A percentile compares a stretch with the other conserved stretches of the same genome.
phyloP scores from a whole-genome alignment of 2,329 filamentous ascomycete species.

The Aspergillus sojae region DNA sequence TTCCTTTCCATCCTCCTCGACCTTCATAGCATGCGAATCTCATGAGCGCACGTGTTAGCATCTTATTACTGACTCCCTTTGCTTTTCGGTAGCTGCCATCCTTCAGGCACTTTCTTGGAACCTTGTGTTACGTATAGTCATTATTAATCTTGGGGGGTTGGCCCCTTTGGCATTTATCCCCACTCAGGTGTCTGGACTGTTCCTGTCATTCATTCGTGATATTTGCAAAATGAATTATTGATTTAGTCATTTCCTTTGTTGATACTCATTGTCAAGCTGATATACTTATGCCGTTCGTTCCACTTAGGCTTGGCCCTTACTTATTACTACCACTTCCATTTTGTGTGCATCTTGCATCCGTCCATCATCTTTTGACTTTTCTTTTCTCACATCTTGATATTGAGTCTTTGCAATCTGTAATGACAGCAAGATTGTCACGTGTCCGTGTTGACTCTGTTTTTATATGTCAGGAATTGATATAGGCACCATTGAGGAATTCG shows the following conservation, averaged over 20 bases:
- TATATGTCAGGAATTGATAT: slow-evolving; percentile 13
- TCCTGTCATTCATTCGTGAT: slow-evolving; percentile 21
- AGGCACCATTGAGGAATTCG: slow-evolving; percentile 12
- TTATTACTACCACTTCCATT: slow-evolving; percentile 9
- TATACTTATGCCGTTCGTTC: slow-evolving; percentile 21
- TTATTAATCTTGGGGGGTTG: slow-evolving; percentile 16
- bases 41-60: slow-evolving; percentile 16
- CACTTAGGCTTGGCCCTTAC: slow-evolving; percentile 15
- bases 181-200: slow-evolving; percentile 17
- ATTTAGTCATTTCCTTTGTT: slow-evolving; percentile 25
- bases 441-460: slow-evolving; percentile 13
- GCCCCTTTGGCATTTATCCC: slow-evolving; percentile 12
- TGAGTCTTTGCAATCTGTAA: slow-evolving; percentile 18
- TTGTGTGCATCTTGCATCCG: slow-evolving; percentile 15
- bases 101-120: background rate
- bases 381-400: slow-evolving; percentile 6
- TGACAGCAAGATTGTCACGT: slow-evolving; percentile 20
- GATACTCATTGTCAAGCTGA: slow-evolving; percentile 18
- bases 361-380: slow-evolving; percentile 3
- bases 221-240: slow-evolving; percentile 20
- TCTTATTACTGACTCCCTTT: slow-evolving; percentile 6
- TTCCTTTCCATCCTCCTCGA: slow-evolving; percentile 2
- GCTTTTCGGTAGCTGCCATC: slow-evolving; percentile 1
- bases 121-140: slow-evolving; percentile 8
- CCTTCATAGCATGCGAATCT: slow-evolving; percentile 16